phyloP scores from a whole-genome alignment of 1,284 basidiomycete genomes.

The Peniophora sp. region DNA sequence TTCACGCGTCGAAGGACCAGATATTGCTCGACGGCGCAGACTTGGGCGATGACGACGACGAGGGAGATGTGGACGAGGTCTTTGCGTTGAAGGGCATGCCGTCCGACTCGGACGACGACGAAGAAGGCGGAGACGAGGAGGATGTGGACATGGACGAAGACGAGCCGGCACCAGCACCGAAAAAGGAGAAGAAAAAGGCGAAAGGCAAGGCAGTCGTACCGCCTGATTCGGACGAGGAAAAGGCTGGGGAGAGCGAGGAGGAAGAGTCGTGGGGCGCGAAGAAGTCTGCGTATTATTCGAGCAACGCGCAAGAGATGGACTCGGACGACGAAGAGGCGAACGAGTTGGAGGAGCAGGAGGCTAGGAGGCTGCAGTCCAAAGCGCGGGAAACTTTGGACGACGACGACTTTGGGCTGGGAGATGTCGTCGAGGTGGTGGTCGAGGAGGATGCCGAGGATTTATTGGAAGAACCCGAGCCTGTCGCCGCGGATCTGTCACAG shows the following conservation, averaged over 20 bases:
- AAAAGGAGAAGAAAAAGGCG: constrained; percentile 20
- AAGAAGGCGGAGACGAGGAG: constrained; percentile 29
- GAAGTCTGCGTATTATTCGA: constrained; percentile 78
- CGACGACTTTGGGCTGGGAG: constrained; percentile 81
- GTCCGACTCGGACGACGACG: constrained; percentile 38
- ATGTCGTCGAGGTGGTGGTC: constrained; percentile 38
- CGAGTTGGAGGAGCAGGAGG: constrained; percentile 86
- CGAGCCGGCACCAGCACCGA: constrained; percentile 28
- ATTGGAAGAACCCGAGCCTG: constrained; percentile 23
- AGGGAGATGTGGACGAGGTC: constrained; percentile 64
- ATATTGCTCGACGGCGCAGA: constrained; percentile 64
- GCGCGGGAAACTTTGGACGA: constrained; percentile 66
- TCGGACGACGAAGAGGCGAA: constrained; percentile 83
- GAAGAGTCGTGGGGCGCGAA: constrained; percentile 75
- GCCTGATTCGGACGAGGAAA: constrained; percentile 17
- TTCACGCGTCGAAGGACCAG: constrained; percentile 66
- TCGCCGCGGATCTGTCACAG: constrained; percentile 29
- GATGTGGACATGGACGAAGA: constrained; percentile 35
- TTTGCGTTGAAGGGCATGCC: constrained; percentile 53
- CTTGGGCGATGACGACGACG: constrained; percentile 27
- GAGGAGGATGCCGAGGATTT: constrained; percentile 25
- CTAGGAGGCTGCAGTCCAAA: constrained; percentile 72
- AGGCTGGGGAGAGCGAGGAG: constrained; percentile 45
- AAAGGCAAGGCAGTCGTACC: constrained; percentile 10
- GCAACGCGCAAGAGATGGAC: constrained; percentile 72